These are phyloP conservation scores for Diaporthe sp. DNA, from an alignment of 2,329 filamentous ascomycete species.

Conservation along the genomic window DNA sequence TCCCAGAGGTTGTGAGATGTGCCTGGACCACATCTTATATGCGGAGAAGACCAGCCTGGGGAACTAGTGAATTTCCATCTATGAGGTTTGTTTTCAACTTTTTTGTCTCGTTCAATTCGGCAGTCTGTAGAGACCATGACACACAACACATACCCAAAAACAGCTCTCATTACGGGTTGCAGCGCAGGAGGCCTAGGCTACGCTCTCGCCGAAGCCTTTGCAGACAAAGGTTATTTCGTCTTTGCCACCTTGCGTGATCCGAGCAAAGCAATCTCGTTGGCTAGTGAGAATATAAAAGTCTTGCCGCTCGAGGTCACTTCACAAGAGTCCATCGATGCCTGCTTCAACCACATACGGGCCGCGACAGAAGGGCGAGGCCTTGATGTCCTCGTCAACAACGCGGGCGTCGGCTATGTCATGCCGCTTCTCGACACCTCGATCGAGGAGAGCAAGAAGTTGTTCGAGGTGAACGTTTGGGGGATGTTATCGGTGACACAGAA, in stretches of 20 bases:
- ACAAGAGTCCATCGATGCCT: constrained; percentile 43
- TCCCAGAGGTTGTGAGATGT: too few relatives aligned
- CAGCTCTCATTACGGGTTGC: constrained; percentile 50
- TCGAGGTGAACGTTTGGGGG: constrained; percentile 58
- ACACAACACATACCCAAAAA: too few relatives aligned
- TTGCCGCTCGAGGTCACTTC: constrained; percentile 49
- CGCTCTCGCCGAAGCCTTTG: constrained; percentile 48
- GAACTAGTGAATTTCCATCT: too few relatives aligned
- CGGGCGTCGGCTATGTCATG: constrained; percentile 51
- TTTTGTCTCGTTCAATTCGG: too few relatives aligned
- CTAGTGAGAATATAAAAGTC: constrained; percentile 44
- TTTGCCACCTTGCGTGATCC: constrained; percentile 49
- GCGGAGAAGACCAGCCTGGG: too few relatives aligned
- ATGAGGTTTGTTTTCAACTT: too few relatives aligned
- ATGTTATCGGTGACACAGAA: constrained; percentile 52
- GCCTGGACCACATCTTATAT: too few relatives aligned
- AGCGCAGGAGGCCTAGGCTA: constrained; percentile 50
- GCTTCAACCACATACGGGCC: neutral
- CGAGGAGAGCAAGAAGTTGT: constrained; percentile 51
- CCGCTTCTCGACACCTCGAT: constrained; percentile 55
- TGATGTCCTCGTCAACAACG: constrained; percentile 59
- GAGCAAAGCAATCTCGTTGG: constrained; percentile 45
- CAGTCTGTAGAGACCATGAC: too few relatives aligned
- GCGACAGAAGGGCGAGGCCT: neutral
- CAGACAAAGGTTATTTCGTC: constrained; percentile 45